phyloP scores from a whole-genome alignment of 306 rosid genomes.

The Leucaena leucocephala region DNA sequence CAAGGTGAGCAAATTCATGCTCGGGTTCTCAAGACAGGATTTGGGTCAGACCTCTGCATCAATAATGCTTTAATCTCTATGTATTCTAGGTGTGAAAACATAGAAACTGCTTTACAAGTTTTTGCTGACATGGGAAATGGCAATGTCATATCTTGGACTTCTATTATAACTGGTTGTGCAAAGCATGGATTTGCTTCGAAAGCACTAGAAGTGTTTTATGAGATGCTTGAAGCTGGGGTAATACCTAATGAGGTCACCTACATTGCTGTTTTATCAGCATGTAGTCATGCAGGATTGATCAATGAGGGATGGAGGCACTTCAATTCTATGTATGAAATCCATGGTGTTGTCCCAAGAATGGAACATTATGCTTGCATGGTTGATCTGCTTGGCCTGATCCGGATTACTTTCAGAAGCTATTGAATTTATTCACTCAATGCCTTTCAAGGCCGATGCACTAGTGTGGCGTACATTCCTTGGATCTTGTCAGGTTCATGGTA shows the following conservation, averaged over 20 bases:
- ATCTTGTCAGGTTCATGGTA: constrained; percentile 60
- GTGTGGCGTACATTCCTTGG: constrained; percentile 79
- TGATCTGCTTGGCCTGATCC: constrained; percentile 64
- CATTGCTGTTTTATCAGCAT: constrained; percentile 70
- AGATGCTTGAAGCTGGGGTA: constrained; percentile 58
- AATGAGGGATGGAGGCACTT: constrained; percentile 67
- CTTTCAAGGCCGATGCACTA: constrained; percentile 58
- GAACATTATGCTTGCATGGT: constrained; percentile 76
- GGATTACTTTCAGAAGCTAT: constrained; percentile 65
- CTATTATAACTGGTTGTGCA: constrained; percentile 59
- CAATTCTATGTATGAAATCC: constrained; percentile 48
- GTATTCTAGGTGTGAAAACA: constrained; percentile 72
- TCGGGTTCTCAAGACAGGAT: constrained; percentile 49
- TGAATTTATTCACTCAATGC: constrained; percentile 58
- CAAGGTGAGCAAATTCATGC: constrained; percentile 74
- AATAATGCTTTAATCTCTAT: constrained; percentile 66
- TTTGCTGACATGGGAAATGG: constrained; percentile 48
- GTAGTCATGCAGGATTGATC: constrained; percentile 66
- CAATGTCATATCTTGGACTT: constrained; percentile 72
- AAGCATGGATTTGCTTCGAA: constrained; percentile 64
- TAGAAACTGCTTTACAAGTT: constrained; percentile 59
- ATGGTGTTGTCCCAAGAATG: constrained; percentile 60
- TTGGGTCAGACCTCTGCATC: constrained; percentile 37
- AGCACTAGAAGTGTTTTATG: constrained; percentile 58
- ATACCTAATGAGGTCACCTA: constrained; percentile 68